phyloP scores from a whole-genome alignment of 176 grass and related monocot genomes.

The Ensete ventricosum region DNA sequence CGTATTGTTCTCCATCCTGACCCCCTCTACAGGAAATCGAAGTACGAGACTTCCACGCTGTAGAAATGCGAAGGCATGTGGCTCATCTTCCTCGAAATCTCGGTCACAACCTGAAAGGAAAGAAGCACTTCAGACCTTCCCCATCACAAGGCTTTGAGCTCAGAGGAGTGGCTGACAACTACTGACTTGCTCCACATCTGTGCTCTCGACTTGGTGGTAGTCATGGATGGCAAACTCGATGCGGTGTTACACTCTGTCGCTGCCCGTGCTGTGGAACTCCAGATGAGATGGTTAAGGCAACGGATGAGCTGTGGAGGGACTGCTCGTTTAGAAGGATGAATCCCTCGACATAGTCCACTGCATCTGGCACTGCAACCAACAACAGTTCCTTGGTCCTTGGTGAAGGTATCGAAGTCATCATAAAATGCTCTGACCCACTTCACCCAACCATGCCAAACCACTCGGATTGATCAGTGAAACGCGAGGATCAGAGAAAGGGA shows the following conservation, averaged over 20 bases:
- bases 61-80: constrained; percentile 45
- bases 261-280: constrained; percentile 42
- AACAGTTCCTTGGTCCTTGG: constrained; percentile 75
- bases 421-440: constrained; percentile 87
- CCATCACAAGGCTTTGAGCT: too few species aligned
- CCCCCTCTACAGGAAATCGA: constrained; percentile 72
- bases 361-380: constrained; percentile 60
- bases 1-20: constrained; percentile 19
- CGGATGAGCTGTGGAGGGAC: constrained; percentile 67
- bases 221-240: constrained; percentile 67
- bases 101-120: constrained; percentile 39
- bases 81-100: constrained; percentile 35
- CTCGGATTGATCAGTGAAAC: too few species aligned
- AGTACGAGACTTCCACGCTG: constrained; percentile 53
- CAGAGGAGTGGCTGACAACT: too few species aligned
- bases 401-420: constrained; percentile 72
- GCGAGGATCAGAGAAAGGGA: too few species aligned
- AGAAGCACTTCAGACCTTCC: too few species aligned
- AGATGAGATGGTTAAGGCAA: constrained; percentile 61
- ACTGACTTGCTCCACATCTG: constrained; percentile 25
- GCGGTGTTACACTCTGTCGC: constrained; percentile 63
- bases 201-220: constrained; percentile 5
- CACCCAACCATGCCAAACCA: constrained; percentile 29
- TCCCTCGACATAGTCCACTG: constrained; percentile 79
- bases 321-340: constrained; percentile 67